These are phyloP conservation scores for Effrenium voratum DNA, from an alignment of 73 alveolate genomes.

Conservation along the genomic window DNA sequence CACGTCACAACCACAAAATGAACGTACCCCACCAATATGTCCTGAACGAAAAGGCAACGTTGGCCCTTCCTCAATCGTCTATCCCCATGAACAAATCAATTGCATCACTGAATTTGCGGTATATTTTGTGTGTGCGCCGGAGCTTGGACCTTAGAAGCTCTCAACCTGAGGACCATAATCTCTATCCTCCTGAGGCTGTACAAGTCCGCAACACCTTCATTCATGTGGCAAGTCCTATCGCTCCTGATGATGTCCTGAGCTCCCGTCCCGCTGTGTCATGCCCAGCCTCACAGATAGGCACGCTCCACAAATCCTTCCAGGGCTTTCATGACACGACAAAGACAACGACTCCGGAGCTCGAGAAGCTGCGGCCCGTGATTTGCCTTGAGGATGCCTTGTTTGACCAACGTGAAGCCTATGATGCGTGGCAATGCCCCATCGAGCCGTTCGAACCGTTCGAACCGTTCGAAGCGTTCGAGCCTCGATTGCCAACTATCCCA, in stretches of 20 bases:
- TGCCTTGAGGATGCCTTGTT: constrained; percentile 50
- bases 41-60: no score
- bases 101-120: no score
- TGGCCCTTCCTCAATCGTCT: no score
- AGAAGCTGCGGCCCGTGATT: constrained; percentile 31
- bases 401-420: no score
- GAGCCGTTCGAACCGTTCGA: no score
- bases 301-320: constrained; percentile 32
- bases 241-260: constrained; percentile 32
- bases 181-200: constrained; percentile 71
- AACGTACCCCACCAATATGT: no score
- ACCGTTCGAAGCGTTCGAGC: no score
- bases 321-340: constrained; percentile 5
- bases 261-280: constrained; percentile 47
- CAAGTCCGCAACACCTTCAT: constrained; percentile 84
- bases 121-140: no score
- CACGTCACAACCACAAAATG: no score
- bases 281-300: constrained; percentile 51
- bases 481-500: constrained; percentile 45
- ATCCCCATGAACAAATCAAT: no score
- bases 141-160: no score
- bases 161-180: constrained; percentile 10
- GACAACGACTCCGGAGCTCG: neutral
- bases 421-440: no score
- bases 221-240: constrained; percentile 73